A percentile compares a stretch with the other conserved stretches of the same genome.
phyloP scores from a whole-genome alignment of 1,284 basidiomycete species.

The Jaminaea rosea region DNA sequence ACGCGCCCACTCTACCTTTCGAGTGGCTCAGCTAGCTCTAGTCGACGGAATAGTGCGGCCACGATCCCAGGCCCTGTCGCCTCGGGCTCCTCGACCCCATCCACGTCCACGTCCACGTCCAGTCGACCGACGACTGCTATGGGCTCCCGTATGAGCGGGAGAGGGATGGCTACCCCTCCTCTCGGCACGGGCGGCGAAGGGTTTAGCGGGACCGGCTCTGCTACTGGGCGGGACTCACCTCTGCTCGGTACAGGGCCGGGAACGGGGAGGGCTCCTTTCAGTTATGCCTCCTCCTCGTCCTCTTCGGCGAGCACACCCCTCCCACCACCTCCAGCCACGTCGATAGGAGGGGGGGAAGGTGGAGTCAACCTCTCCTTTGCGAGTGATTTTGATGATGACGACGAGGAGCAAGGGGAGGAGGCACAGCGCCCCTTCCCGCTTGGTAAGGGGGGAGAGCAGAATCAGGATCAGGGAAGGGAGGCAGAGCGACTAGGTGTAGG shows the following conservation, averaged over 20 bases:
- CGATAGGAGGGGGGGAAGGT: background rate
- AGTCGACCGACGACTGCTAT: background rate
- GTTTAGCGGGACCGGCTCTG: background rate
- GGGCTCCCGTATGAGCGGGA: background rate
- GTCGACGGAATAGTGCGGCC: background rate
- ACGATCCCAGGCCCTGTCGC: background rate
- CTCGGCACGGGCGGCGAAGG: background rate
- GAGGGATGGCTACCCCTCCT: background rate
- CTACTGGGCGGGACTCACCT: background rate
- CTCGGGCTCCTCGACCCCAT: background rate
- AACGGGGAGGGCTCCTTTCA: background rate
- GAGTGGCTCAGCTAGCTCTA: too few relatives aligned
- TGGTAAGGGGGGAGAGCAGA: background rate
- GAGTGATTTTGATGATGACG: constrained; percentile 5
- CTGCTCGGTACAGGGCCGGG: background rate
- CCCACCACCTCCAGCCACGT: background rate
- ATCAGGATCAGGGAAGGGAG: background rate
- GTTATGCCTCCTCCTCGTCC: background rate
- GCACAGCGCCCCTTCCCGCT: background rate
- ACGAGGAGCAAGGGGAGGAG: background rate
- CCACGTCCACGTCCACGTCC: background rate
- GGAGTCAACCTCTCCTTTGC: constrained; percentile 9
- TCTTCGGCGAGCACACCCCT: constrained; percentile 4
- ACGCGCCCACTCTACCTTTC: background rate
- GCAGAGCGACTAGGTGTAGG: background rate